A percentile compares a stretch with the other conserved stretches of the same genome.
phyloP scores from a whole-genome alignment of 768 basidiomycete genomes.

The Mycena capillaripes region DNA sequence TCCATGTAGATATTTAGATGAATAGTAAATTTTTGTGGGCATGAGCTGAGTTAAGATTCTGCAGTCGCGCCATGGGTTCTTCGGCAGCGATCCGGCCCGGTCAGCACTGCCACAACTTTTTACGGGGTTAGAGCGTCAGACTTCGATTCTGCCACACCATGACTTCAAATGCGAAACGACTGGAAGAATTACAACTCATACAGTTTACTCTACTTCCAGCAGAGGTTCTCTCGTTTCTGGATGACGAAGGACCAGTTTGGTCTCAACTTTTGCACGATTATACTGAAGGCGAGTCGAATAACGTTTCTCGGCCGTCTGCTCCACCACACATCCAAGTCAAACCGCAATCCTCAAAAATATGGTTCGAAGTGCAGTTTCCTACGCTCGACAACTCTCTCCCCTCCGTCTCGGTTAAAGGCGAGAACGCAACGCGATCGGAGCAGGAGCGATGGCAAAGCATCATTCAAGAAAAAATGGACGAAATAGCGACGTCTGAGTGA shows the following conservation, averaged over 20 bases:
- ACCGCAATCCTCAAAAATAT: slow-evolving; percentile 43
- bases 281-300: background rate
- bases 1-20: no score
- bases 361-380: slow-evolving; percentile 53
- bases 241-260: slow-evolving; percentile 50
- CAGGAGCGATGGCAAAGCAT: slow-evolving; percentile 65
- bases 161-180: background rate
- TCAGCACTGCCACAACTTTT: no score
- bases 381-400: slow-evolving; percentile 23
- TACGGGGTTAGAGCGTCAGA: background rate
- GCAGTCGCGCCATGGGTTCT: no score
- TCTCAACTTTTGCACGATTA: slow-evolving; percentile 37
- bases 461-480: slow-evolving; percentile 53
- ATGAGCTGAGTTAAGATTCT: no score
- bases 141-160: background rate
- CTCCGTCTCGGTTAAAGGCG: slow-evolving; percentile 60
- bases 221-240: slow-evolving; percentile 64
- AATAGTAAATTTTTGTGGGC: no score
- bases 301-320: slow-evolving; percentile 33
- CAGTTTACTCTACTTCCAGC: slow-evolving; percentile 73
- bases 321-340: slow-evolving; percentile 54
- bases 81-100: no score
- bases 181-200: slow-evolving; percentile 73
- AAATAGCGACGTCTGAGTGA: slow-evolving; percentile 52
- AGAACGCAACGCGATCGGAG: slow-evolving; percentile 57